A percentile compares a stretch with the other conserved stretches of the same genome.
These are phyloP conservation scores for Pneumocystis murina DNA, from an alignment of 1,139 yeast species.

Conservation along the genomic window DNA sequence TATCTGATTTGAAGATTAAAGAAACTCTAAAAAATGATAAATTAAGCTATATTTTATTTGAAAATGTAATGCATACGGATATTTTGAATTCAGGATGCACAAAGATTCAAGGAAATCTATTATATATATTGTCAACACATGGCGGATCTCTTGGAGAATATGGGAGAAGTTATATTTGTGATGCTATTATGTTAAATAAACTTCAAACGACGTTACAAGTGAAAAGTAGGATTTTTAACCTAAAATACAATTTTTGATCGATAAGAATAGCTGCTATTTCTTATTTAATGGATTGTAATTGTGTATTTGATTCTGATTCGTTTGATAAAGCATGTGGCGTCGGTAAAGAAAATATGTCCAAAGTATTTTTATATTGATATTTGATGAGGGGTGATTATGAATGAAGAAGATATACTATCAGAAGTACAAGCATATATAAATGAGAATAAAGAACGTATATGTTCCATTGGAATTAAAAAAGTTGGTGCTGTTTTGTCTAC, in stretches of 20 bases:
- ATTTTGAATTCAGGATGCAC: background rate
- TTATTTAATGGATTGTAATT: background rate
- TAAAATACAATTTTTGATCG: background rate
- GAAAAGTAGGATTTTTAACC: background rate
- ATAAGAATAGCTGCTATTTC: background rate
- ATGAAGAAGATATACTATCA: background rate
- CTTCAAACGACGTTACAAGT: background rate
- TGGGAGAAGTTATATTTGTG: background rate
- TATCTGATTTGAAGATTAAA: background rate
- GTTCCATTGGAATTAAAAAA: background rate
- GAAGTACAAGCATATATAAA: background rate
- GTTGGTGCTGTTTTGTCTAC: background rate
- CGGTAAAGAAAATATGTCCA: background rate
- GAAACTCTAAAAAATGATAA: background rate
- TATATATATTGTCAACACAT: background rate
- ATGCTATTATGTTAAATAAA: background rate
- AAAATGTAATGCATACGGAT: background rate
- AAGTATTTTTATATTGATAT: background rate
- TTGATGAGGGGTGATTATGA: background rate
- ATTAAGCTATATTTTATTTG: background rate
- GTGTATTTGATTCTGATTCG: background rate
- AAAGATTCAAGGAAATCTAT: background rate
- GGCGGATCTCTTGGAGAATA: background rate
- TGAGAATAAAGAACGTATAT: background rate
- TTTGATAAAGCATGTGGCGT: background rate